Percentiles rank a stretch among this genome's conserved stretches.
These are phyloP conservation scores for Chlamydomonas sphaeroides DNA, from an alignment of 139 green algal genomes.

Conservation along the genomic window DNA sequence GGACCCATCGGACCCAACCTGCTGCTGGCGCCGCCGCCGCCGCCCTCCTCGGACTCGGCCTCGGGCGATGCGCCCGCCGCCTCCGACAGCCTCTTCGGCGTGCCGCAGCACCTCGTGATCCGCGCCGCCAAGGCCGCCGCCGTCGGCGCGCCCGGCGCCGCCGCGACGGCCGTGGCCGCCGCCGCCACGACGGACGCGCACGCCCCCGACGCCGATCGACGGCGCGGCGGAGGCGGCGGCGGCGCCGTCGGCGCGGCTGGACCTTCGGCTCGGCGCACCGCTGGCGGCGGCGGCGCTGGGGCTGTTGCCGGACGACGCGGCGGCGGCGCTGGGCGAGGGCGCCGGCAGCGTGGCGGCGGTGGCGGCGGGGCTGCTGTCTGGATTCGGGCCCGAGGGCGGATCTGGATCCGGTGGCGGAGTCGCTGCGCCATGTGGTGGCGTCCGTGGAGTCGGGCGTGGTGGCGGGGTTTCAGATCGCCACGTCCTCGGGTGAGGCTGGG, in stretches of 20 bases:
- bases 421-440: constrained; percentile 49
- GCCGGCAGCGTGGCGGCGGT: not conserved
- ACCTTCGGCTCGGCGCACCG: constrained; percentile 14
- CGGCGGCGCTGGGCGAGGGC: not conserved
- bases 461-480: constrained; percentile 92
- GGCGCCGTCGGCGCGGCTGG: not conserved
- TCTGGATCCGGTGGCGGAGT: not conserved
- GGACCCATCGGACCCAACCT: constrained; percentile 89
- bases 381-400: not conserved
- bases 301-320: constrained; percentile 5
- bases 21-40: constrained; percentile 68
- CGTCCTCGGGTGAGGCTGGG: constrained; percentile 44
- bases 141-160: not conserved
- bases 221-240: not conserved
- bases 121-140: constrained; percentile 42
- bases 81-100: constrained; percentile 62
- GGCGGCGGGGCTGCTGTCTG: not conserved
- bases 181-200: not conserved
- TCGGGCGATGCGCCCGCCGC: not conserved
- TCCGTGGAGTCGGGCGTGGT: constrained; percentile 80
- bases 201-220: not conserved
- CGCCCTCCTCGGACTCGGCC: not conserved
- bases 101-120: constrained; percentile 46
- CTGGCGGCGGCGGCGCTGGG: constrained; percentile 29
- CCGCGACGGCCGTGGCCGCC: not conserved